Base-by-base conservation (phyloP, 2,329 filamentous ascomycete genomes). In the Microsporum audouinii region DNA sequence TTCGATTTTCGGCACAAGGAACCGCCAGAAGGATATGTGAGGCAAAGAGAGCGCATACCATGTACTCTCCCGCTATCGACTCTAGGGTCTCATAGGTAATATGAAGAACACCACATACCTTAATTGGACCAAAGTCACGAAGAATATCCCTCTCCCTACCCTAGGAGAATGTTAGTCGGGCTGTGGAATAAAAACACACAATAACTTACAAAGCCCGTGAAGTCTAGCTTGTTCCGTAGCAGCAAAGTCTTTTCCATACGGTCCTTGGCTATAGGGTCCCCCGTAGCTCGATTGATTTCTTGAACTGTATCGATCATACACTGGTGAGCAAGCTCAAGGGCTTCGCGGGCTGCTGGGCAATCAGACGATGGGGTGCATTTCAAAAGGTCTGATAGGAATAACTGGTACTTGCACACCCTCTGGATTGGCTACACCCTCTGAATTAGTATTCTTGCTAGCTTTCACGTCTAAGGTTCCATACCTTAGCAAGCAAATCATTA, bases 401-500 rank as follows among this genome's bases (percentile, higher is more conserved):
- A 78, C 8, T 90, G 90, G 70, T 97, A 97, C 75, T 88, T 90
- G 77, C 90, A 95, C 27, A 96, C 83, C 60, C 92, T 83, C 74
- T 99, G 92, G 23, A 96, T 91, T 0, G 92, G 94, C 89, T 95
- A 60, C 57, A 96, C 83, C 60, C 92, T 83, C 74, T 99, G 92
- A 23, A 96, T 91, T 0, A 94, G 94, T 53, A 31, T 2, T 7
- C 38, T 43, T 45, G 49, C 62, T 60, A 63, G 41, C 17, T 29
- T 1, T 57, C 10, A n/a, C 31, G 14, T 36, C 1, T 36, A 5
- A 17, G n/a, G 14, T 57, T 27, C 36, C 73, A 65, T 67, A 89
- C 91, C 83, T 97, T 97, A 66, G 96, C 91, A 60, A 97, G 80
- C 3, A 97, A 79, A 73, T 97, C 94, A 57, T 86, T 84, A 65